Percentiles rank a stretch among this genome's conserved stretches.
phyloP scores from a whole-genome alignment of 2,329 filamentous ascomycete genomes.

The Dothiorella sarmentorum region DNA sequence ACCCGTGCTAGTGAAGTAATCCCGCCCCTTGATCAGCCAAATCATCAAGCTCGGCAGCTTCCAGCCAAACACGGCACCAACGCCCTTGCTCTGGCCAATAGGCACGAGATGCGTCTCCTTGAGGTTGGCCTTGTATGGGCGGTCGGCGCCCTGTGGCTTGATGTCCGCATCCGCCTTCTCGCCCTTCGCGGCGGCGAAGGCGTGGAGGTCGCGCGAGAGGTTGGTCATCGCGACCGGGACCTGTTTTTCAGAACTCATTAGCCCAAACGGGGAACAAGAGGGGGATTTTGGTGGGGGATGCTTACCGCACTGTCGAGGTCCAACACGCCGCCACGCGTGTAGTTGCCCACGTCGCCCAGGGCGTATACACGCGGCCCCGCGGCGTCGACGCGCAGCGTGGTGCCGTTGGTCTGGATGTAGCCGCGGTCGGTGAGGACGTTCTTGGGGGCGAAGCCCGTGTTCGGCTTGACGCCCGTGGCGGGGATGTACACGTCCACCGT shows the following conservation, averaged over 20 bases:
- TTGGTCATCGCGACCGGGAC: constrained; percentile 43
- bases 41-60: constrained; percentile 34
- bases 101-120: constrained; percentile 28
- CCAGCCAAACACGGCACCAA: constrained; percentile 31
- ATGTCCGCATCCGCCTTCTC: constrained; percentile 12
- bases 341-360: constrained; percentile 35
- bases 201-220: constrained; percentile 46
- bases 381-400: constrained; percentile 28
- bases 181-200: constrained; percentile 20
- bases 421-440: constrained; percentile 26
- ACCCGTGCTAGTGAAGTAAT: constrained; percentile 31
- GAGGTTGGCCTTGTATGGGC: constrained; percentile 22
- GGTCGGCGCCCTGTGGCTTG: constrained; percentile 21
- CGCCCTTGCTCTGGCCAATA: constrained; percentile 26
- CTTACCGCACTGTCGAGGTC: constrained; percentile 30
- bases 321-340: constrained; percentile 27
- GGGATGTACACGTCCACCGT: constrained; percentile 37
- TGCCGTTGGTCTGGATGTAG: constrained; percentile 27
- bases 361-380: constrained; percentile 29
- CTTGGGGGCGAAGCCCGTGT: constrained; percentile 27
- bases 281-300: neutral
- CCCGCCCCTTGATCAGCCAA: constrained; percentile 36
- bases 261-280: neutral
- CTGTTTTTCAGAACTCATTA: neutral
- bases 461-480: constrained; percentile 29